Evolutionary conservation across 2,329 filamentous ascomycete genomes (phyloP).

Genomic region (Thermothelomyces thermophilus): DNA sequence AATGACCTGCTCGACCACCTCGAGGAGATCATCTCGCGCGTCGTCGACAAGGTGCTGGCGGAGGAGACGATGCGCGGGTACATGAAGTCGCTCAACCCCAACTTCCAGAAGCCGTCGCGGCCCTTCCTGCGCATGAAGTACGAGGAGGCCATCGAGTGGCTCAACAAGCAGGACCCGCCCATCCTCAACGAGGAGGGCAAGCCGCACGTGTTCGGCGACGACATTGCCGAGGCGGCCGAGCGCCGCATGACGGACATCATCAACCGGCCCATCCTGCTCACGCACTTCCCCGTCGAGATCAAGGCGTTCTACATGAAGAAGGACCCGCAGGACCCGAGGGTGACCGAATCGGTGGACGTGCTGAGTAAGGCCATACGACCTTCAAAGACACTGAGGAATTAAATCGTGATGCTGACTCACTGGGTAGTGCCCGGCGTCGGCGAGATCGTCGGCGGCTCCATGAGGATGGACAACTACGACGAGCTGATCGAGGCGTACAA

Average conservation of each 20-base stretch:
- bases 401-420: too few relatives aligned
- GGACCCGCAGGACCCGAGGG: slow-evolving; percentile 67
- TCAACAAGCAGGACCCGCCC: slow-evolving; percentile 68
- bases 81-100: slow-evolving; percentile 84
- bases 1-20: slow-evolving; percentile 80
- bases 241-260: slow-evolving; percentile 95
- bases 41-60: slow-evolving; percentile 69
- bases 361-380: too few relatives aligned
- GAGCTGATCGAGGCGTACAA: slow-evolving; percentile 85
- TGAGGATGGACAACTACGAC: slow-evolving; percentile 90
- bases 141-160: slow-evolving; percentile 88
- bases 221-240: slow-evolving; percentile 96
- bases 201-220: slow-evolving; percentile 86
- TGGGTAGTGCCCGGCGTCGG: slow-evolving; percentile 75
- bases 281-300: slow-evolving; percentile 94
- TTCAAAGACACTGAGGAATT: too few relatives aligned
- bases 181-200: slow-evolving; percentile 91
- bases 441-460: slow-evolving; percentile 92
- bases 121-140: slow-evolving; percentile 97
- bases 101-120: slow-evolving; percentile 71
- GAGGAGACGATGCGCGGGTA: slow-evolving; percentile 66
- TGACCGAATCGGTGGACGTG: slow-evolving; percentile 87
- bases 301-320: slow-evolving; percentile 99
- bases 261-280: slow-evolving; percentile 90
- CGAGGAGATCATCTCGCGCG: slow-evolving; percentile 79